phyloP scores from a whole-genome alignment of 345 rosid genomes.

The Psidium guajava region DNA sequence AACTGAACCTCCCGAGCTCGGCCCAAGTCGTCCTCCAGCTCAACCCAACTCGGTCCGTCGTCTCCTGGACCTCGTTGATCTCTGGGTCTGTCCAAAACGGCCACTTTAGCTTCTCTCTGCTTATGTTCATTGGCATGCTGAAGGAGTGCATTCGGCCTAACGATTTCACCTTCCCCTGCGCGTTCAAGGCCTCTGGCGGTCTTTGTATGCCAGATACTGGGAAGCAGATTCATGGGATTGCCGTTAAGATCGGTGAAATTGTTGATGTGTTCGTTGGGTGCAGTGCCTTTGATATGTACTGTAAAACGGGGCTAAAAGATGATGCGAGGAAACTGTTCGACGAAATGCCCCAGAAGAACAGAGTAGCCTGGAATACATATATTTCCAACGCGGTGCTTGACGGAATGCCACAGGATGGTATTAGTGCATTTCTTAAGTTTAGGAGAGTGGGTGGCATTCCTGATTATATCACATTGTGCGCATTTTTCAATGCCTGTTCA shows the following conservation, averaged over 20 bases:
- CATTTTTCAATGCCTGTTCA: slow-evolving; percentile 56
- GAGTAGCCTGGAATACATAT: slow-evolving; percentile 63
- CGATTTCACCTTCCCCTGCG: slow-evolving; percentile 80
- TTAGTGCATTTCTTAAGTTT: slow-evolving; percentile 42
- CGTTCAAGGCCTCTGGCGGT: slow-evolving; percentile 59
- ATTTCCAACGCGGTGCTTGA: slow-evolving; percentile 60
- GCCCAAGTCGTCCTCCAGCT: slow-evolving; percentile 50
- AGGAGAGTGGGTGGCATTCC: slow-evolving; percentile 46
- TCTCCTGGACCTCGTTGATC: slow-evolving; percentile 68
- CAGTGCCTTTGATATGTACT: slow-evolving; percentile 75
- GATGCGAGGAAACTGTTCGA: slow-evolving; percentile 66
- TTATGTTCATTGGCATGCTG: slow-evolving; percentile 39
- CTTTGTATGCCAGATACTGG: slow-evolving; percentile 29
- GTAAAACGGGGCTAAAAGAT: slow-evolving; percentile 27
- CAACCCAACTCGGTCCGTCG: slow-evolving; percentile 55
- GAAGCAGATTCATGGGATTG: slow-evolving; percentile 47
- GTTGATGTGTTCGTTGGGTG: slow-evolving; percentile 59
- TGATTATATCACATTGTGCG: slow-evolving; percentile 59
- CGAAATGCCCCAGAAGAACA: slow-evolving; percentile 63
- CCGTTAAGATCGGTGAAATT: slow-evolving; percentile 46
- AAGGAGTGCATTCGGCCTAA: slow-evolving; percentile 49
- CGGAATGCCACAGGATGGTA: slow-evolving; percentile 34
- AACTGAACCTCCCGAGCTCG: slow-evolving; percentile 46
- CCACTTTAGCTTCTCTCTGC: slow-evolving; percentile 42
- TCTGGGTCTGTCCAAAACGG: slow-evolving; percentile 64